Evolutionary conservation across 2,329 filamentous ascomycete genomes (phyloP).

Genomic region (Hansfordia pulvinata): DNA sequence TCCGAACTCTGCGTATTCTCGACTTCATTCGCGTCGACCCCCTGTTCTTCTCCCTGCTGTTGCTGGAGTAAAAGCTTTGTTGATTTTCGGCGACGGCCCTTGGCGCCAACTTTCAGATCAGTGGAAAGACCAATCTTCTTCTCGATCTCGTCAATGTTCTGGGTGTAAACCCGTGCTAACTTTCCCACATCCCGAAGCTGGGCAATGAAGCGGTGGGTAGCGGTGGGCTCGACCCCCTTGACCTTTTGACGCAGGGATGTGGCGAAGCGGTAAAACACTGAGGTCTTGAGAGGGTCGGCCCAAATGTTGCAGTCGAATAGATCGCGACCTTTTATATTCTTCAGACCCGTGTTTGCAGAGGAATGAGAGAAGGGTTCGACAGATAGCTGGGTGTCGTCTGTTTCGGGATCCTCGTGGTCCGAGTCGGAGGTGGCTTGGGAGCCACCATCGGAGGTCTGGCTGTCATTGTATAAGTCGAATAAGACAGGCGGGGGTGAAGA

Average conservation of each 20-base stretch:
- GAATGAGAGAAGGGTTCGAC: conserved; percentile 24
- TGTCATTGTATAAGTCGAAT: conserved; percentile 33
- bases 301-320: conserved; percentile 60
- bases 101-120: conserved; percentile 45
- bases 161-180: conserved; percentile 59
- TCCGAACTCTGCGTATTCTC: conserved; percentile 8
- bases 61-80: conserved; percentile 19
- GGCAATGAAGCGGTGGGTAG: conserved; percentile 55
- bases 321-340: conserved; percentile 56
- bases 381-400: conserved; percentile 27
- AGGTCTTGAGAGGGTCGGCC: conserved; percentile 52
- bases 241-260: conserved; percentile 54
- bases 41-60: conserved; percentile 8
- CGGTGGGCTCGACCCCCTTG: conserved; percentile 46
- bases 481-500: conserved; percentile 40
- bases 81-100: conserved; percentile 38
- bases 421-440: conserved; percentile 22
- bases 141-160: conserved; percentile 65
- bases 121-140: conserved; percentile 55
- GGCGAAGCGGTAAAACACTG: conserved; percentile 60
- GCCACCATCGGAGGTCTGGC: conserved; percentile 18
- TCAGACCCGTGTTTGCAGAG: conserved; percentile 26
- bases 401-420: conserved; percentile 24
- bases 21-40: conserved; percentile 6
- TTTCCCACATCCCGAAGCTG: conserved; percentile 53